These are phyloP conservation scores for Sarcodon aspratus DNA, from an alignment of 768 basidiomycete species.

Conservation along the genomic window DNA sequence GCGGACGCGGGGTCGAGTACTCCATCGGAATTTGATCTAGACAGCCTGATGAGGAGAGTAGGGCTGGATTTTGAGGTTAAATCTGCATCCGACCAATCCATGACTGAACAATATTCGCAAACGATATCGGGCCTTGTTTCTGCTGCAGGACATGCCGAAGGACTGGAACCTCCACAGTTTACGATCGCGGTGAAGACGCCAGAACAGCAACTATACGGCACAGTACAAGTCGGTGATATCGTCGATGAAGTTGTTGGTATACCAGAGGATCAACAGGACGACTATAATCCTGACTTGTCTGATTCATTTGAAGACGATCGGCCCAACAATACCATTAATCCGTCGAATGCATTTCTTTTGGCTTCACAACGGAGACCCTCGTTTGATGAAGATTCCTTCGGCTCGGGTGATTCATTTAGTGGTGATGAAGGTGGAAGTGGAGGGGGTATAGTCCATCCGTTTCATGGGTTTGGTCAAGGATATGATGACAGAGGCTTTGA, in stretches of 20 bases:
- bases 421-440: conserved; percentile 32
- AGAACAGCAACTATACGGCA: conserved; percentile 11
- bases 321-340: conserved; percentile 45
- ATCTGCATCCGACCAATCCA: background rate
- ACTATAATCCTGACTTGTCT: conserved; percentile 34
- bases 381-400: conserved; percentile 22
- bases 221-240: conserved; percentile 13
- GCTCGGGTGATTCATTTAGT: conserved; percentile 41
- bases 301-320: conserved; percentile 31
- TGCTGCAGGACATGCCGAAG: background rate
- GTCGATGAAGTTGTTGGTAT: conserved; percentile 10
- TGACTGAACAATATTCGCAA: too few species aligned
- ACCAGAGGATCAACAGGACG: conserved; percentile 29
- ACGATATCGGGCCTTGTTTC: background rate
- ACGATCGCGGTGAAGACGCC: conserved; percentile 12
- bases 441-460: conserved; percentile 38
- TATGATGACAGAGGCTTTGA: conserved; percentile 15
- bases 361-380: conserved; percentile 27
- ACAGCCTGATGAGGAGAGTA: conserved; percentile 59
- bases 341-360: conserved; percentile 64
- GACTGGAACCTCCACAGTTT: background rate
- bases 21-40: conserved; percentile 19
- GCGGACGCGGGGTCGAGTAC: background rate
- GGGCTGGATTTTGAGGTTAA: conserved; percentile 16
- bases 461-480: conserved; percentile 46